Base-by-base conservation (phyloP, 345 rosid species). In the Gossypium mustelinum region DNA sequence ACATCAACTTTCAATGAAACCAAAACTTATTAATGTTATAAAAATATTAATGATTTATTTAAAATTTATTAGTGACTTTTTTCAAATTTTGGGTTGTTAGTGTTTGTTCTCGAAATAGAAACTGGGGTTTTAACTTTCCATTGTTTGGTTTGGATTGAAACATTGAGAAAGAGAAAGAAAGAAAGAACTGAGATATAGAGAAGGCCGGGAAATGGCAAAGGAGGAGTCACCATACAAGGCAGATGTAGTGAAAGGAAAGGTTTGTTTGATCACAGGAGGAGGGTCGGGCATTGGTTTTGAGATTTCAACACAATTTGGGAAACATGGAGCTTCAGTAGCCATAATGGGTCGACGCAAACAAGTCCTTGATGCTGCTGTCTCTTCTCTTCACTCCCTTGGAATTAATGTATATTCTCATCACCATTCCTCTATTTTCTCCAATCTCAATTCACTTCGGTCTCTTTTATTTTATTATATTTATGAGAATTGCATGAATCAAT, bases 211-310 rank as follows among this genome's bases (percentile, higher is more conserved):
- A 82, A n/a, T 45, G 77, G 70, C 73, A 60, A 88, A 83, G 93
- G 4, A 29, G 34, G 90, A 86, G 72, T 92, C 97, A 45, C 92
- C 97, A 17, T 92, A 88, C 87, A 90, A 81, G 73, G 81, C 76
- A 17, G 85, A 18, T 56, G 5, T 56, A 9, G 27, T 90, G 63
- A 82, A 80, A 73, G 94, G 93, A 3, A 83, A 87, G 61, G 89
- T 90, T 8, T 91, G 83, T 59, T 82, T 90, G 79, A 76, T 92
- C 45, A 92, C 94, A 45, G 94, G 97, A 24, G 97, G 94, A 13
- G 94, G 94, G 16, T 92, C 97, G 1, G 97, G 97, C 20, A 92
- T 92, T 57, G 97, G 97, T 20, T 92, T 86, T 64, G 94, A 88
- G 87, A 86, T 92, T 72, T 83, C 88, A 9, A 78, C 84, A 55